phyloP scores from a whole-genome alignment of 441 rosid genomes.

The Adansonia grandidieri region DNA sequence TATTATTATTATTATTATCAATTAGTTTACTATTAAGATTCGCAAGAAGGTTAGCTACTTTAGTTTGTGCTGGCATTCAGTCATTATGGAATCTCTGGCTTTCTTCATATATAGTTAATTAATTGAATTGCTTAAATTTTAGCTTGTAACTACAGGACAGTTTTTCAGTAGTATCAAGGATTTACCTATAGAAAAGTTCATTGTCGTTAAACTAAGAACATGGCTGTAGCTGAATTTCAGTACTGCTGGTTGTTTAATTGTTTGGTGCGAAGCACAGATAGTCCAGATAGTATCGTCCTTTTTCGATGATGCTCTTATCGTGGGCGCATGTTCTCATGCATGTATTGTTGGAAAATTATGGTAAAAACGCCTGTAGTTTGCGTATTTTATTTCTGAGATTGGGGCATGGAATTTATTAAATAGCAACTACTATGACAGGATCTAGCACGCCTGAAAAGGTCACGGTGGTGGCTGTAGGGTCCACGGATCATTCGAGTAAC shows the following conservation, averaged over 20 bases:
- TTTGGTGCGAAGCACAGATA: constrained; percentile 4
- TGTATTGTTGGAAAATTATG: constrained; percentile 7
- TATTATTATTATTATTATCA: neutral
- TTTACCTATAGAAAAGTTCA: neutral
- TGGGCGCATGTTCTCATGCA: constrained; percentile 17
- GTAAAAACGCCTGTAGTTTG: constrained; percentile 7
- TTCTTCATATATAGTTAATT: neutral
- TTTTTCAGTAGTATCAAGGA: neutral
- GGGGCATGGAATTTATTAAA: neutral
- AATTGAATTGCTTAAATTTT: neutral
- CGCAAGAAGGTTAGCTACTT: neutral
- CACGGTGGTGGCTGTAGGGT: constrained; percentile 29
- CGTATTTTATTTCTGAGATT: neutral
- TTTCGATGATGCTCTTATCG: neutral
- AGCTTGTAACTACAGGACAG: neutral
- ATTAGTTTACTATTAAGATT: neutral
- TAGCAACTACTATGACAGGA: constrained; percentile 38
- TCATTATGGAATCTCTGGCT: neutral
- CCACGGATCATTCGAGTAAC: constrained; percentile 40
- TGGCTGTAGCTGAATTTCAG: neutral
- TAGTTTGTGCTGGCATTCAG: too few species aligned
- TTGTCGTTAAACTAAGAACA: constrained; percentile 7
- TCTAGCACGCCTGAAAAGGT: constrained; percentile 58
- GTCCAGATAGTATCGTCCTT: neutral
- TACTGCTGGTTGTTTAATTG: neutral